Evolutionary conservation across 306 rosid species (phyloP), one percentile per base, ranked within the genome.

Genomic region (Urtica urens): DNA sequence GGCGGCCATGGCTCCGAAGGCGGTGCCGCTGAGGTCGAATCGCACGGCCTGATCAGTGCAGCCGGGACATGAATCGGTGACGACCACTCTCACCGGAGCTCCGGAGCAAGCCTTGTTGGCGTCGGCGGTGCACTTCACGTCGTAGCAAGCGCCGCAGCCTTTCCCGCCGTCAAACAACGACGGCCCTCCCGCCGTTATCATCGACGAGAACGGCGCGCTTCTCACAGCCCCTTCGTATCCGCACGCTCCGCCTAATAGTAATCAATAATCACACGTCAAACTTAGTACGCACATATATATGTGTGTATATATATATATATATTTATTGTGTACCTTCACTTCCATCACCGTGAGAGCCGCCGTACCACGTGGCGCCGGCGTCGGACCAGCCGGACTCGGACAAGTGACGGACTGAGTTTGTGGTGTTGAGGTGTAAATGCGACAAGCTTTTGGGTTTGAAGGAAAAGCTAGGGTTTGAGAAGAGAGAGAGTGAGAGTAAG

Each of bases 141-240:
- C 73, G 51, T 83, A 88, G 42, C 96, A 88, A 47, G 79, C 67
- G 18, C 96, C 96, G 38, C 96, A 88, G 10, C 79, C 95, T 70
- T 68, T 51, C 28, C 93, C 96, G 0, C 71, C 51, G 3, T 71
- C 43, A 58, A 21, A 88, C 49, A 88, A 46, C 1, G 73, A 61
- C 8, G 93, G 80, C 7, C 88, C 82, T 50, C 79, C 93, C 0
- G 95, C 90, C 0, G 95, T 55, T 18, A 88, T 29, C 27, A 74
- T 23, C 7, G 79, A 48, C 15, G 78, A 72, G 49, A 83, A 78
- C 28, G 96, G 94, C 4, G 78, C 34, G 55, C 74, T 60, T 25
- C 55, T 81, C 27, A 88, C 96, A 17, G 65, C 60, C 5, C 7
- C 13, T 1, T 56, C 69, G 57, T 83, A 88, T 38, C 93, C 96